Evolutionary conservation across 108 stramenopile genomes (phyloP), one percentile per base, ranked within the genome.

Genomic region (Aurantiochytrium sp.): DNA sequence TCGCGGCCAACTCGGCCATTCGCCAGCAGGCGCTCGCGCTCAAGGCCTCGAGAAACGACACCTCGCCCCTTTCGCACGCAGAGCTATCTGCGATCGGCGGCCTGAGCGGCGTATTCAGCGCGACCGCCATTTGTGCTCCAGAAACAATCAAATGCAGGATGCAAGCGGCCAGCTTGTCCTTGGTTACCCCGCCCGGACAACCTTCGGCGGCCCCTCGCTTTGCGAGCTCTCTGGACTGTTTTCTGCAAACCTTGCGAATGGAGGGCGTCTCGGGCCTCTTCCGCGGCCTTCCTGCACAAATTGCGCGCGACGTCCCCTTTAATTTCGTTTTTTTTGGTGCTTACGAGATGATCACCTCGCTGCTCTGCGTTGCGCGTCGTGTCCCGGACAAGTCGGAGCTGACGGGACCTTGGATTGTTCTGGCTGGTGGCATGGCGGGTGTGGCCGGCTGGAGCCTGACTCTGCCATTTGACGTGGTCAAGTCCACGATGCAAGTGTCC

Each of bases 231-330:
- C 58, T 60, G 3, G 25, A 76, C 51, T 58, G 76, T 53, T 83
- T 83, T 16, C 8, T 23, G 49, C 45, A 83, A 23, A 83, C 76
- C 45, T 12, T 83, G 12, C 76, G 51, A 12, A 16, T 16, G 10
- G 72, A 76, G 60, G 89, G 89, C 72, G 23, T 49, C 5, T 14
- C 35, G n/a, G 89, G 47, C 5, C 55, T 89, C 19, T 60, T 72
- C 4, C 29, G 18, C 5, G 90, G 90, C 18, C 88, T 90, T 3
- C n/a, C 64, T 5, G 43, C 90, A 8, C 58, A 71, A 64, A 55
- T 90, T 44, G 88, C 58, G 35, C 87, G 90, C 14, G 90, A 90
- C 43, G 88, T 90, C 5, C 90, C 90, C 18, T 90, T 90, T 44
- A 90, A 88, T 44, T 59, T 87, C 5, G 49, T 88, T 4, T 90